These are phyloP conservation scores for Calonectria crousiana DNA, from an alignment of 2,329 filamentous ascomycete genomes.

Conservation along the genomic window DNA sequence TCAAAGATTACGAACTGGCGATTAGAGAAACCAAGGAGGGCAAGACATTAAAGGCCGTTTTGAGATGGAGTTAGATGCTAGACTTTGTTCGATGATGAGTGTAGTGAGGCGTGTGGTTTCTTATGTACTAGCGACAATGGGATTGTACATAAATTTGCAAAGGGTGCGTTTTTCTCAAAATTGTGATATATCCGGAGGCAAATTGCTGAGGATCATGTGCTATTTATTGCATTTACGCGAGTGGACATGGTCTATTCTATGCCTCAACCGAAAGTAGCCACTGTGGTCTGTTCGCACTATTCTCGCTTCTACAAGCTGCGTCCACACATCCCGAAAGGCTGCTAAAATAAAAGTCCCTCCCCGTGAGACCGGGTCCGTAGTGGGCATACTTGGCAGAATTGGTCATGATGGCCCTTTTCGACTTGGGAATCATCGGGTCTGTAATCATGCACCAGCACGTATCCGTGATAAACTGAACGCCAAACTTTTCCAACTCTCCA, in stretches of 20 bases:
- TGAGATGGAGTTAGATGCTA: constrained; percentile 41
- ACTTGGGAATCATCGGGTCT: constrained; percentile 4
- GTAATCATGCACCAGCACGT: constrained; percentile 20
- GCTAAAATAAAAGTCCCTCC: not conserved
- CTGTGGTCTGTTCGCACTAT: not conserved
- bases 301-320: not conserved
- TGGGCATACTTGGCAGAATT: constrained; percentile 17
- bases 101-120: not conserved
- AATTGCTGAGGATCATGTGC: not conserved
- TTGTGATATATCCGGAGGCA: not conserved
- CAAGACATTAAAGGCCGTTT: constrained; percentile 19
- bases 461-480: constrained; percentile 4
- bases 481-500: not conserved
- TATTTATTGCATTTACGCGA: not conserved
- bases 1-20: constrained; percentile 17
- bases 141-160: not conserved
- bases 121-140: not conserved
- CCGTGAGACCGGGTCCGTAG: constrained; percentile 10
- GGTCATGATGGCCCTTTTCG: not conserved
- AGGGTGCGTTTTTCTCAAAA: not conserved
- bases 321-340: not conserved
- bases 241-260: not conserved
- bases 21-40: constrained; percentile 18
- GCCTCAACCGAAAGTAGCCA: not conserved
- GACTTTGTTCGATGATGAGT: not conserved